Percentiles rank a stretch among this genome's conserved stretches.
These are phyloP conservation scores for Ceratocystis cacaofunesta DNA, from an alignment of 2,329 filamentous ascomycete genomes.

Conservation along the genomic window DNA sequence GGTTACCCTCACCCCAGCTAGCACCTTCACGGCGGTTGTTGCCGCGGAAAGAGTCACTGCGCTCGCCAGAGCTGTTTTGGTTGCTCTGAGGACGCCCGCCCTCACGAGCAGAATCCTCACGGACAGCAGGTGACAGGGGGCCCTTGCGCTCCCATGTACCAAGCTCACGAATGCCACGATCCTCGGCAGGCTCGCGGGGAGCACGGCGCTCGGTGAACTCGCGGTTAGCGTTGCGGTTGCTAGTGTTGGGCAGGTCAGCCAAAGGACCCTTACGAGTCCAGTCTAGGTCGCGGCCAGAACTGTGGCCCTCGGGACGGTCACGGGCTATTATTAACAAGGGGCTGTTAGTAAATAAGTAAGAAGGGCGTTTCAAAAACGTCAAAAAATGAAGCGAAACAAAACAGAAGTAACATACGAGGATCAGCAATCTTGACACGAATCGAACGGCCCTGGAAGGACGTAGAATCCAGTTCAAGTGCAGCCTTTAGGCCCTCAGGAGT, in stretches of 20 bases:
- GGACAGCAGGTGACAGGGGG: conserved; percentile 60
- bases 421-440: conserved; percentile 93
- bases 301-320: conserved; percentile 27
- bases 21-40: conserved; percentile 55
- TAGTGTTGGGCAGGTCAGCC: conserved; percentile 47
- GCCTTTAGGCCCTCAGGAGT: conserved; percentile 80
- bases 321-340: conserved; percentile 3
- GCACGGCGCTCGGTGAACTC: conserved; percentile 41
- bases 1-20: conserved; percentile 56
- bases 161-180: conserved; percentile 67
- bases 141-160: conserved; percentile 92
- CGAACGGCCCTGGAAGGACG: conserved; percentile 71
- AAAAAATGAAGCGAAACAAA: background rate
- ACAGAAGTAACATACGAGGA: conserved; percentile 55
- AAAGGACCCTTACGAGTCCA: conserved; percentile 91
- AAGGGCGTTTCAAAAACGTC: background rate
- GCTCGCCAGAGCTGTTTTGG: conserved; percentile 29
- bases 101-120: conserved; percentile 40
- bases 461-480: conserved; percentile 69
- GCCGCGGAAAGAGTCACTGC: conserved; percentile 42
- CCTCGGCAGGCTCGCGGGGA: conserved; percentile 42
- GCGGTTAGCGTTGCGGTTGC: conserved; percentile 26
- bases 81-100: conserved; percentile 39
- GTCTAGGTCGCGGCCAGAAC: conserved; percentile 65
- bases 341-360: background rate